Evolutionary conservation across 148 eudicot species (phyloP).

Genomic region (Gaultheria prostrata): DNA sequence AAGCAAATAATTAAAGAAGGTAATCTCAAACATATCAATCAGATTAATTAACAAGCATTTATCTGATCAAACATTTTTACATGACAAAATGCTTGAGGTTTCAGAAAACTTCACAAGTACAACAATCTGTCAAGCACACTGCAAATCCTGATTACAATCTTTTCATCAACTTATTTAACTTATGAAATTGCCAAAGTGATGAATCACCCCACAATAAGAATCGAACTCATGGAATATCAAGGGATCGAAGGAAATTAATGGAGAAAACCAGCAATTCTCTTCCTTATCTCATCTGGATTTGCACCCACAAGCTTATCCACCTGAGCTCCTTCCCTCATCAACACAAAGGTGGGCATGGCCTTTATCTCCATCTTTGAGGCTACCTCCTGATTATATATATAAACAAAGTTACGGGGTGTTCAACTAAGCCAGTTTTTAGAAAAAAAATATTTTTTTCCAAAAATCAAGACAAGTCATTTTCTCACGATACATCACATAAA

Average conservation of each 20-base stretch:
- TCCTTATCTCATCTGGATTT: constrained; percentile 22
- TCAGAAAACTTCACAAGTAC: neutral
- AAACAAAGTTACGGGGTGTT: too few relatives aligned
- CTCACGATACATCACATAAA: too few relatives aligned
- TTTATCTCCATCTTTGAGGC: constrained; percentile 35
- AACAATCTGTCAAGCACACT: neutral
- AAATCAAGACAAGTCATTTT: too few relatives aligned
- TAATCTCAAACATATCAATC: neutral
- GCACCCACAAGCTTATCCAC: constrained; percentile 38
- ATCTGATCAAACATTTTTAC: neutral
- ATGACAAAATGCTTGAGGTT: neutral
- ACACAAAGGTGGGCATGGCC: constrained; percentile 40
- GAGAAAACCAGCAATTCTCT: constrained; percentile 22
- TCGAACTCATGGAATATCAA: neutral
- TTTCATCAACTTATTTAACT: neutral
- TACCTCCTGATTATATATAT: constrained; percentile 12
- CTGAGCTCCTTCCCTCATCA: constrained; percentile 31
- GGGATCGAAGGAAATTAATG: neutral
- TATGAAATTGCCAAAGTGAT: neutral
- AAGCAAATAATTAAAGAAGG: neutral
- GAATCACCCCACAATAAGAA: neutral
- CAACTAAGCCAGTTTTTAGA: too few relatives aligned
- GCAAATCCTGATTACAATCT: neutral
- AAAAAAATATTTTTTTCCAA: too few relatives aligned
- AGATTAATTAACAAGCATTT: neutral